Base-by-base conservation (phyloP, 2,329 filamentous ascomycete genomes). In the Incumbomyces delicatus region DNA sequence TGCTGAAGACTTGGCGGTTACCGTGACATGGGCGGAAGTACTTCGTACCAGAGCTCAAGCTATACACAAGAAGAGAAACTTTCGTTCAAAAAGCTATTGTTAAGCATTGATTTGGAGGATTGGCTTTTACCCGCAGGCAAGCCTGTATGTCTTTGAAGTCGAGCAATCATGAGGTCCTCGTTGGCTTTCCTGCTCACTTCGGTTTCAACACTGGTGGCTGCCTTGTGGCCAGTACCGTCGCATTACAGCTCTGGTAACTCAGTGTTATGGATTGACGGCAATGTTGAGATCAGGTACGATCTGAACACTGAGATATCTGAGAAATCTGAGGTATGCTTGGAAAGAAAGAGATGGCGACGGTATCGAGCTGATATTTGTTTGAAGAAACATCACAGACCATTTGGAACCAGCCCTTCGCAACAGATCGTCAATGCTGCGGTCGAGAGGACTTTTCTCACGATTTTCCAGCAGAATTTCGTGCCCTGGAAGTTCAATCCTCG, bases 401-500 rank as follows among this genome's bases (percentile, higher is more conserved):
- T 22, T 14, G 11, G 2, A 10, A 3, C 18, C 11, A 27, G 22
- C 29, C 5, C 33, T 14, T 36, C 41, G 5, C 31, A 29, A n/a
- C 3, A 44, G 16, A 44, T 44, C 3, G 20, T 44, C 18, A 36
- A 29, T 18, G 6, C 17, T 10, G 41, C 41, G 4, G 33, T 36
- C 14, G n/a, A 44, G 41, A 44, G 41, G 14, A 29, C 41, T 14
- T 29, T 44, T 4, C 8, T 22, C 16, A 44, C 41, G 6, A 35
- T 44, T 33, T 37, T 44, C 17, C 10, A 44, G 16, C 33, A 35
- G 33, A 58, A 50, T 20, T 59, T 61, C 41, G 57, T 61, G 6
- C 60, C 60, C 2, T 62, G 59, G 60, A 61, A 61, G 38, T 55
- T 61, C 36, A 50, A 61, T 46, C 49, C 50, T 39, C 52, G 59